Evolutionary conservation across 1,139 yeast species (phyloP), one percentile per base, ranked within the genome.

Genomic region (Sugiyamaella castrensis): DNA sequence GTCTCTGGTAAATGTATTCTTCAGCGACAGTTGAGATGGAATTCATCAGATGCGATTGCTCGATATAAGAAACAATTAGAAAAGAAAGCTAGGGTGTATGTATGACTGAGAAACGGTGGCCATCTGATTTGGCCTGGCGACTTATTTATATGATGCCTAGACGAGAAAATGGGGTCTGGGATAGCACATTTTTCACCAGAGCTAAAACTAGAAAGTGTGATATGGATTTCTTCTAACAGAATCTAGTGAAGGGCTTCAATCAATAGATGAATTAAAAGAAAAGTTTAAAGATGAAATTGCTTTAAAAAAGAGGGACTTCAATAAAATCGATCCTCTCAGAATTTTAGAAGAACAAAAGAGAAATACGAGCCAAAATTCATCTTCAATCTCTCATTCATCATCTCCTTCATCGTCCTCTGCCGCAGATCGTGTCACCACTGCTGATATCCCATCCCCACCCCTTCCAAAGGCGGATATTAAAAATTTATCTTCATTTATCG

Each of bases 401-500:
- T 29, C 38, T 34, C n/a, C 9, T 31, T n/a, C 24, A 19, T 3
- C 24, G 24, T 19, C 24, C 11, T 31, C 46, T 8, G 43, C 34
- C 5, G 24, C 24, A 3, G 36, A 38, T 32, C 37, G 41, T 24
- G 40, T 37, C 15, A 31, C 37, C 42, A 7, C 24, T 19, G n/a
- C 24, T 5, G 5, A 19, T 19, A 19, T 19, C 43, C 30, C 51
- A n/a, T 46, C 43, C 30, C 51, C 36, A 30, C 52, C 47, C 26
- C 38, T 51, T 3, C 57, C 56, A 40, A 40, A 50, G 30, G 46
- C 29, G 9, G 48, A 43, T 87, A 94, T 76, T 69, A 89, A 88
- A 67, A 81, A 87, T 0, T 71, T 92, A 51, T 74, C 77, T 47
- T 79, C 91, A 1, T 92, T 73, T 64, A 67, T 92, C 43, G 89